Evolutionary conservation across 2,329 filamentous ascomycete genomes (phyloP).

Genomic region (Aspergillus uvarum): DNA sequence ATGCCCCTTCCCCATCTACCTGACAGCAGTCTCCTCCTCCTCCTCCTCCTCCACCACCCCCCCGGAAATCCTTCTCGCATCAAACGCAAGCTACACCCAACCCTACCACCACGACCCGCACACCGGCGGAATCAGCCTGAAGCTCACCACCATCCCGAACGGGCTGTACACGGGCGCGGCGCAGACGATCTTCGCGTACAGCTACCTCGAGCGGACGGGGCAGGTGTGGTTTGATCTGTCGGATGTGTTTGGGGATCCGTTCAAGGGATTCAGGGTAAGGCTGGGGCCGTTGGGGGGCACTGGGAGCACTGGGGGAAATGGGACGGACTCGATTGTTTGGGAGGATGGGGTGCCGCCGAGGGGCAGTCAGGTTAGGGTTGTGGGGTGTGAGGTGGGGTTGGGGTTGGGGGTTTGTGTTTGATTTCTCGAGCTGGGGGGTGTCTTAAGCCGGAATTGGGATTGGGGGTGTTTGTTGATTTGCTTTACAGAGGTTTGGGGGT

Average conservation of each 20-base stretch:
- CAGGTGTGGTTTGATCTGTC: conserved; percentile 46
- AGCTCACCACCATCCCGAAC: conserved; percentile 37
- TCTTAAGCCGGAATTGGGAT: no score
- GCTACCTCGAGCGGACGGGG: conserved; percentile 21
- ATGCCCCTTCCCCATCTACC: conserved; percentile 34
- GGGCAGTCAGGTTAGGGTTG: conserved; percentile 33
- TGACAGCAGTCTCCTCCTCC: conserved; percentile 43
- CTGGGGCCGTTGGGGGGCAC: no score
- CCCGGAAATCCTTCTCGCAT: conserved; percentile 24
- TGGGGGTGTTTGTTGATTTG: neutral
- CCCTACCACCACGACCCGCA: conserved; percentile 33
- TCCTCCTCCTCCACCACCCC: no score
- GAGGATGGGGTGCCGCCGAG: conserved; percentile 30
- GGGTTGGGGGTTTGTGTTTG: conserved; percentile 26
- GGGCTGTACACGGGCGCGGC: conserved; percentile 37
- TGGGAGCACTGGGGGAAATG: neutral
- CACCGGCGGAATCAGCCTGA: conserved; percentile 45
- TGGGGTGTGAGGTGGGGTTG: conserved; percentile 23
- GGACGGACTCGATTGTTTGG: conserved; percentile 32
- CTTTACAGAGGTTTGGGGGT: no score
- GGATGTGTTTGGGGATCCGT: conserved; percentile 48
- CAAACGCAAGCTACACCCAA: conserved; percentile 34
- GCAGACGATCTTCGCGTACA: conserved; percentile 46
- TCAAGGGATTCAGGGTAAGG: conserved; percentile 29
- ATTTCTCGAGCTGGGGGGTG: no score